Conservation (phyloP, 2,329 filamentous ascomycete species). For the Rasamsonia emersonii region DNA sequence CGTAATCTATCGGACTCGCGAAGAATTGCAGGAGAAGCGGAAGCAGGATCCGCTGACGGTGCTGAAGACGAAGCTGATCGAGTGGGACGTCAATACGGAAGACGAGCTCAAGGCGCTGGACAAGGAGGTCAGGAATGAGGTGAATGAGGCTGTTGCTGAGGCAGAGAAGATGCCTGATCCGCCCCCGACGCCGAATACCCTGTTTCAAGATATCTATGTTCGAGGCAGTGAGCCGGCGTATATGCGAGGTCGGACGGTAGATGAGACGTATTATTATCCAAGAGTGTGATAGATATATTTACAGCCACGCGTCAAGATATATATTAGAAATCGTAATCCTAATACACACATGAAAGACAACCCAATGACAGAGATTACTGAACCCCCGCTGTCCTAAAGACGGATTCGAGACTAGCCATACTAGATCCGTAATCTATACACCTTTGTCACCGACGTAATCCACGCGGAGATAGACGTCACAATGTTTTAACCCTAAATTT, state of each 20-base stretch:
- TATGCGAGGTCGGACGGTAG: constrained; percentile 68
- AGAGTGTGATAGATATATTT: too few relatives aligned
- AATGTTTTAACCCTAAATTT: too few relatives aligned
- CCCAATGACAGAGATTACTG: too few relatives aligned
- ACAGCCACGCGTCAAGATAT: too few relatives aligned
- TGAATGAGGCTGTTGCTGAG: constrained; percentile 74
- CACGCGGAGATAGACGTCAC: too few relatives aligned
- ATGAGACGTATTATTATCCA: constrained; percentile 71
- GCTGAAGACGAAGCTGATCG: constrained; percentile 86
- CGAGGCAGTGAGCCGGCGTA: constrained; percentile 71
- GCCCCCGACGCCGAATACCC: constrained; percentile 64
- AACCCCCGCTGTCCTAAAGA: too few relatives aligned
- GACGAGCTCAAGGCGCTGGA: constrained; percentile 87
- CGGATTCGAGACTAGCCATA: too few relatives aligned
- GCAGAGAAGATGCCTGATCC: constrained; percentile 78
- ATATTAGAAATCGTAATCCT: too few relatives aligned
- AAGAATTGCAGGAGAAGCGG: constrained; percentile 96
- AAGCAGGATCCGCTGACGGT: constrained; percentile 92
- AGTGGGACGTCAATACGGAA: constrained; percentile 79
- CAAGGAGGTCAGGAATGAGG: constrained; percentile 72
- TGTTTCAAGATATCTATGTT: constrained; percentile 90
- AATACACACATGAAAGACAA: too few relatives aligned
- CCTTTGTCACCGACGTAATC: too few relatives aligned
- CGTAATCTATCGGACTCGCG: constrained; percentile 91
- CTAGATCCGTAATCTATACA: too few relatives aligned